These are phyloP conservation scores for Gentiana macrophylla DNA, from an alignment of 257 asterid genomes.

Conservation along the genomic window DNA sequence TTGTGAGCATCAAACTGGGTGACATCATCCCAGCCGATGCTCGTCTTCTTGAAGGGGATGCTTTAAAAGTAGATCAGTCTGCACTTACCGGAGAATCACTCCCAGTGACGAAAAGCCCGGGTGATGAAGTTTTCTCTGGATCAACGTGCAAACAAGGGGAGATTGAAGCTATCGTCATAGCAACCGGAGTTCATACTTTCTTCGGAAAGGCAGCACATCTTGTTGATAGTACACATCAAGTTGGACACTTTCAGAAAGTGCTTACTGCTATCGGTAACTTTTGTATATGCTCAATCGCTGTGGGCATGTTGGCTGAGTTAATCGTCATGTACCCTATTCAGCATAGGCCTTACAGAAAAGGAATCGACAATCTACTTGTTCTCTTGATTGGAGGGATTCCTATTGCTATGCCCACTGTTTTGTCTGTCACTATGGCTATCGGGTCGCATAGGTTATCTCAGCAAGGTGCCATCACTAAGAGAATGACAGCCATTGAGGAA, in stretches of 20 bases:
- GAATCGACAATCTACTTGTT: conserved; percentile 86
- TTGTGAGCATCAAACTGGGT: conserved; percentile 78
- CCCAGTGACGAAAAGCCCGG: conserved; percentile 69
- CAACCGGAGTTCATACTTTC: conserved; percentile 96
- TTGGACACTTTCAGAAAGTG: conserved; percentile 96
- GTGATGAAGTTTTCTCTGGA: conserved; percentile 89
- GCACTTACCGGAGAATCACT: conserved; percentile 97
- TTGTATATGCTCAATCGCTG: conserved; percentile 86
- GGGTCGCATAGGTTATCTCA: conserved; percentile 95
- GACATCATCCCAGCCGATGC: conserved; percentile 93
- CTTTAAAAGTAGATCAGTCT: conserved; percentile 87
- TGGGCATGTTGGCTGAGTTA: conserved; percentile 79
- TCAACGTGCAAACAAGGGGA: conserved; percentile 99
- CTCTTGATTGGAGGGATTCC: conserved; percentile 98
- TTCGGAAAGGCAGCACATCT: conserved; percentile 99
- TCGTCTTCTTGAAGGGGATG: conserved; percentile 98
- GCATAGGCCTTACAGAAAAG: conserved; percentile 71
- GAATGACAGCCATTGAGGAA: conserved; percentile 98
- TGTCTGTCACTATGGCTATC: conserved; percentile 96
- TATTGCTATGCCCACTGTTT: conserved; percentile 95
- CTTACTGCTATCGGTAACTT: conserved; percentile 95
- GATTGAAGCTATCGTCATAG: conserved; percentile 85
- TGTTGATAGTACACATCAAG: conserved; percentile 93
- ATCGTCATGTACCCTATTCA: conserved; percentile 96
- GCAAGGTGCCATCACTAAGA: conserved; percentile 96